phyloP scores from a whole-genome alignment of 257 asterid genomes.

The Capsicum rhomboideum region DNA sequence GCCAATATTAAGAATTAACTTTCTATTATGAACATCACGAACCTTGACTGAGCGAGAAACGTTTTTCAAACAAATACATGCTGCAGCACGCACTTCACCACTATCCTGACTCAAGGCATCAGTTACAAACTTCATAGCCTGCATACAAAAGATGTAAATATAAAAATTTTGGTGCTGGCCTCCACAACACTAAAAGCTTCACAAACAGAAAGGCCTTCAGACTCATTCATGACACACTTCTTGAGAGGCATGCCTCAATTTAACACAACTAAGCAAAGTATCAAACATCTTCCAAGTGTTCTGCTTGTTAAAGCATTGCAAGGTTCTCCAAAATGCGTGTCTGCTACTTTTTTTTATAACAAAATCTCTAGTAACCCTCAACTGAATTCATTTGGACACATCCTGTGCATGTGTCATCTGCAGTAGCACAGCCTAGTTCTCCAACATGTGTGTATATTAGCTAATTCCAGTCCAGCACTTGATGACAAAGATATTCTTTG shows the following conservation, averaged over 20 bases:
- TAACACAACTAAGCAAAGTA: neutral
- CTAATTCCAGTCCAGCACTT: neutral
- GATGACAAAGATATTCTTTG: neutral
- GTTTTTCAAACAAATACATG: constrained; percentile 74
- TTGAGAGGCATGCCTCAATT: neutral
- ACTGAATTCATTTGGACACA: neutral
- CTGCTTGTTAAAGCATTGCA: neutral
- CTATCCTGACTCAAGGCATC: constrained; percentile 62
- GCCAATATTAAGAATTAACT: constrained; percentile 1
- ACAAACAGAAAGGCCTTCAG: neutral
- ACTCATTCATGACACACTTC: neutral
- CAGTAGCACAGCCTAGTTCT: neutral
- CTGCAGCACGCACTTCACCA: constrained; percentile 79
- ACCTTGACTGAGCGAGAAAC: constrained; percentile 93
- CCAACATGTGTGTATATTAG: neutral
- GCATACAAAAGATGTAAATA: constrained; percentile 11
- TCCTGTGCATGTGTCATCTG: neutral
- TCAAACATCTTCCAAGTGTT: neutral
- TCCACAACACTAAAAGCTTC: neutral
- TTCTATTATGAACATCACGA: constrained; percentile 10
- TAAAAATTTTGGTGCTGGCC: neutral
- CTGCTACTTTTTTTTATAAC: neutral
- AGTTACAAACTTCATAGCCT: constrained; percentile 50
- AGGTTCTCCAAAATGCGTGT: neutral
- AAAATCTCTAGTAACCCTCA: neutral